Evolutionary conservation across 768 basidiomycete genomes (phyloP).

Genomic region (Russula compacta): DNA sequence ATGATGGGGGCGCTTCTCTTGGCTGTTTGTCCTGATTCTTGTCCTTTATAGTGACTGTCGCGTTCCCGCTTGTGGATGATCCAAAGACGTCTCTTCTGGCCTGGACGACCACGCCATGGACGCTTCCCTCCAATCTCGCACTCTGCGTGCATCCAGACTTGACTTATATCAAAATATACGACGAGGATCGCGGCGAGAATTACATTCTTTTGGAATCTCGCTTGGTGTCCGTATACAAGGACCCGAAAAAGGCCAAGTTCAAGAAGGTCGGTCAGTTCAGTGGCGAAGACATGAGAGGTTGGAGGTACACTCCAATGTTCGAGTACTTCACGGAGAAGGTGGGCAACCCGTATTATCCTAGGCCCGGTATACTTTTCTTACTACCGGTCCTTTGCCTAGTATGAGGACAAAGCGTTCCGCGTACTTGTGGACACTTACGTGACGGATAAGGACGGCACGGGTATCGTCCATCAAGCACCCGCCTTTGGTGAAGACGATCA

Average conservation of each 20-base stretch:
- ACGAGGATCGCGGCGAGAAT: conserved; percentile 74
- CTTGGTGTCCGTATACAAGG: conserved; percentile 85
- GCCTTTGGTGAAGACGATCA: conserved; percentile 99
- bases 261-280: conserved; percentile 85
- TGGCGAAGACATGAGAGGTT: conserved; percentile 90
- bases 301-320: conserved; percentile 91
- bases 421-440: conserved; percentile 91
- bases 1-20: not conserved
- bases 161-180: conserved; percentile 94
- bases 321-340: conserved; percentile 96
- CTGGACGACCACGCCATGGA: conserved; percentile 99
- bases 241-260: conserved; percentile 93
- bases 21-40: not conserved
- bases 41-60: conserved; percentile 59
- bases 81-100: conserved; percentile 83
- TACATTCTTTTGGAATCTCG: conserved; percentile 89
- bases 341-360: conserved; percentile 14
- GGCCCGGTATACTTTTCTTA: not conserved
- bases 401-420: conserved; percentile 81
- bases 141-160: conserved; percentile 96
- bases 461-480: conserved; percentile 98
- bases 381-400: conserved; percentile 39
- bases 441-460: conserved; percentile 87
- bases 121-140: conserved; percentile 88
- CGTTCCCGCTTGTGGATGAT: conserved; percentile 92